Evolutionary conservation across 257 asterid species (phyloP).

Genomic region (Solanum sejunctum): DNA sequence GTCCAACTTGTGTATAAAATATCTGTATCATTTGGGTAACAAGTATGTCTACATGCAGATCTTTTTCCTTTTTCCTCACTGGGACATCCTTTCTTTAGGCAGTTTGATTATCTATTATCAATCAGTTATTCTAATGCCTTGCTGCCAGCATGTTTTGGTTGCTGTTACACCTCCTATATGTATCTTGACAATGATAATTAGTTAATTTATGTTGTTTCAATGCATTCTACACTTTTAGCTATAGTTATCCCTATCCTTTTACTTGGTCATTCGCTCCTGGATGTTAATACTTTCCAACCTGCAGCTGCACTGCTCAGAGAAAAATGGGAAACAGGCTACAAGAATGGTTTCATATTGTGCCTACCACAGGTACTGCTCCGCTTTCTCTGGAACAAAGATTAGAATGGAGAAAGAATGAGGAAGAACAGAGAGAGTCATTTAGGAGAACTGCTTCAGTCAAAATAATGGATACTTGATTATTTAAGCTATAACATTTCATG

Average conservation of each 20-base stretch:
- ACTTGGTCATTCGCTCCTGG: not conserved
- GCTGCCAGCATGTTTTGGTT: not conserved
- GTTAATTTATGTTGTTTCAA: not conserved
- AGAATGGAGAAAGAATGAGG: not conserved
- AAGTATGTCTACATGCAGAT: not conserved
- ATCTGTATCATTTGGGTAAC: not conserved
- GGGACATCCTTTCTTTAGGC: not conserved
- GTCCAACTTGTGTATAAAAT: not conserved
- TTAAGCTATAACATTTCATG: not conserved
- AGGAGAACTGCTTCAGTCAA: not conserved
- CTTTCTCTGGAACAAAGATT: not conserved
- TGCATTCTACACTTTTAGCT: not conserved
- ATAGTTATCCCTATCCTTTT: not conserved
- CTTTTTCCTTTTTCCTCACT: not conserved
- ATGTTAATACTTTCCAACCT: slow-evolving; percentile 14
- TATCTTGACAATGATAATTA: not conserved
- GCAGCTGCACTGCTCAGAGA: slow-evolving; percentile 93
- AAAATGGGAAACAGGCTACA: slow-evolving; percentile 81
- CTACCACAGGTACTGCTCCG: slow-evolving; percentile 68
- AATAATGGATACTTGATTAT: not conserved
- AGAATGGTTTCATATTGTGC: slow-evolving; percentile 95
- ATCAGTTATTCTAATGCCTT: not conserved
- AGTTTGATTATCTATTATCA: not conserved
- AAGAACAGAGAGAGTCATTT: not conserved
- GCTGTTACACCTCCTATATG: not conserved